phyloP scores from a whole-genome alignment of 768 basidiomycete species.

The Boletus edulis region DNA sequence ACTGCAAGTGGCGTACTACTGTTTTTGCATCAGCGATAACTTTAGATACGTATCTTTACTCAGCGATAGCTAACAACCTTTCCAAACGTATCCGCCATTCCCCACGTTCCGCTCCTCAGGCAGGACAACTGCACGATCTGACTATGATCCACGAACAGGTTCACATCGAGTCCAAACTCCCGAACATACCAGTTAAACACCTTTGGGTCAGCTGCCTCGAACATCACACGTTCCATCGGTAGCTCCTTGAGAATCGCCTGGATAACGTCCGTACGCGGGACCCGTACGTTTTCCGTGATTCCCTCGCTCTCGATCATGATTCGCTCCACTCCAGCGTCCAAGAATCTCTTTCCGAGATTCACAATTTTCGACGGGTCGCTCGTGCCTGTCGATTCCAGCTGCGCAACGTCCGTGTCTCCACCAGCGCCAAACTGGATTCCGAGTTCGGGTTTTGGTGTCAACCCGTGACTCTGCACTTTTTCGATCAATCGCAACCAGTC shows the following conservation, averaged over 20 bases:
- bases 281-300: constrained; percentile 45
- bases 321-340: constrained; percentile 44
- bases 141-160: constrained; percentile 45
- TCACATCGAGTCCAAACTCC: constrained; percentile 41
- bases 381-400: constrained; percentile 39
- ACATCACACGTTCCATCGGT: constrained; percentile 44
- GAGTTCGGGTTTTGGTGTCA: constrained; percentile 45
- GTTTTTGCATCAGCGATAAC: too few relatives aligned
- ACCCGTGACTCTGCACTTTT: constrained; percentile 35
- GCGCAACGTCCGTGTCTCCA: constrained; percentile 38
- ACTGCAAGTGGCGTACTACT: too few relatives aligned
- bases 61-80: constrained; percentile 40
- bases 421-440: constrained; percentile 48
- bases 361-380: constrained; percentile 26
- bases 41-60: constrained; percentile 1
- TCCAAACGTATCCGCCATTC: constrained; percentile 43
- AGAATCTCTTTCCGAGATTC: constrained; percentile 37
- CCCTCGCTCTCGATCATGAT: constrained; percentile 48
- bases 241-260: constrained; percentile 39
- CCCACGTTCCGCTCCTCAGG: constrained; percentile 44
- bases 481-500: constrained; percentile 43
- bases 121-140: constrained; percentile 46
- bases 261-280: constrained; percentile 43
- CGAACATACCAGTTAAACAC: constrained; percentile 46
- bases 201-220: constrained; percentile 45